Base-by-base conservation (phyloP, 176 grass and related monocot species). In the Chloris gayana region DNA sequence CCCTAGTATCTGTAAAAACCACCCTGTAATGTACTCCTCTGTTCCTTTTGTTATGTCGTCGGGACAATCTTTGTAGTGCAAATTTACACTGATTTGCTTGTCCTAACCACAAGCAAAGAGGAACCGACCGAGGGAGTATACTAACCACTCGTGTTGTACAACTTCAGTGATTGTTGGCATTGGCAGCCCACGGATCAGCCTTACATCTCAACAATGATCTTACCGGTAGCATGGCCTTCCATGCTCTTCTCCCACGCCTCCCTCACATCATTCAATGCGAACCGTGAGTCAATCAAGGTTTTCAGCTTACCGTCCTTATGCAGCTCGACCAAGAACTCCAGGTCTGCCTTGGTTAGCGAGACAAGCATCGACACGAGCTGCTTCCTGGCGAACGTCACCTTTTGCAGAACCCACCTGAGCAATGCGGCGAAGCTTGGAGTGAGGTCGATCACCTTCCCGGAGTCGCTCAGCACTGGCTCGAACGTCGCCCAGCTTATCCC, bases 171-270 rank as follows among this genome's bases (percentile, higher is more conserved):
- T 22, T 56, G 19, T 13, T 1, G 8, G 7, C 35, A 68, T 72
- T 18, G 29, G 26, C 10, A 5, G 7, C 58, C 22, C 14, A 50
- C 47, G 53, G 53, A 57, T 88, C 63, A 86, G 4, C 25, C 27
- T 83, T 80, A 15, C 67, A 83, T 83, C 81, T 93, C 80, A 2
- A 93, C 50, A 39, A 93, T 73, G 39, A 93, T 87, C 81, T 97
- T 97, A 21, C 93, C 93, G 0, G 83, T 93, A 6, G 80, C 80
- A 37, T 89, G 94, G 4, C 94, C 91, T 13, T 91, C 88, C 64
- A 91, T 93, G 78, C 94, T 97, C 88, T 14, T 93, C 22, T 76
- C 73, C 94, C 91, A 93, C 0, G 91, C 91, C 57, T 85, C 76
- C 10, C 35, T 35, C 3, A 60, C 88, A 4, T 91, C 89, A 3